A percentile compares a stretch with the other conserved stretches of the same genome.
phyloP scores from a whole-genome alignment of 345 rosid species.

The Acer negundo region DNA sequence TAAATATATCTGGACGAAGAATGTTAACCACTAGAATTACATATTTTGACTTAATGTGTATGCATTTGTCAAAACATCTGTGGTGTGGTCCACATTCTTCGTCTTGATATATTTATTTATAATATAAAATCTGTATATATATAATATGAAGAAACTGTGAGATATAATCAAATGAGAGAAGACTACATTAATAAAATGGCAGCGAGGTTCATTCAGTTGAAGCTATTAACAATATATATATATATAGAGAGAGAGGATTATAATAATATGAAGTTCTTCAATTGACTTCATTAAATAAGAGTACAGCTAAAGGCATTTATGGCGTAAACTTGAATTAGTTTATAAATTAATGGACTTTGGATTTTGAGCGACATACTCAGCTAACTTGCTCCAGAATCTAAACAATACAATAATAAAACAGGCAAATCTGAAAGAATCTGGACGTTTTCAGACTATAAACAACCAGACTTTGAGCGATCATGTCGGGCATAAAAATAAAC shows the following conservation, averaged over 20 bases:
- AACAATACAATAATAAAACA: background rate
- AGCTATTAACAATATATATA: background rate
- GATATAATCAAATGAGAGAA: background rate
- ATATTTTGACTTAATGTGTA: no score
- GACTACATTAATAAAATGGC: background rate
- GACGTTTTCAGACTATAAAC: background rate
- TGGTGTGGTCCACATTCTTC: no score
- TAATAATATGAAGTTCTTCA: background rate
- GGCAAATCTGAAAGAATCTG: background rate
- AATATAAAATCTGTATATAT: background rate
- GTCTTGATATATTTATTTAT: no score
- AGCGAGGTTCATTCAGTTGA: slow-evolving; percentile 10
- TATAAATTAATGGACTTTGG: background rate
- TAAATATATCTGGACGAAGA: no score
- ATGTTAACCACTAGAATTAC: no score
- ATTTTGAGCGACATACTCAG: background rate
- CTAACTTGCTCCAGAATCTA: background rate
- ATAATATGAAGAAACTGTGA: background rate
- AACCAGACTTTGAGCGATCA: background rate
- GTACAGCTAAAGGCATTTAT: background rate
- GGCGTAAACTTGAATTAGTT: background rate
- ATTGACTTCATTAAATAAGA: background rate
- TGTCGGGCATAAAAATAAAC: background rate
- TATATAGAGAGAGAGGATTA: background rate
- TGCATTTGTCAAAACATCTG: no score